These are phyloP conservation scores for Trichoderma endophyticum DNA, from an alignment of 2,329 filamentous ascomycete species.

Conservation along the genomic window DNA sequence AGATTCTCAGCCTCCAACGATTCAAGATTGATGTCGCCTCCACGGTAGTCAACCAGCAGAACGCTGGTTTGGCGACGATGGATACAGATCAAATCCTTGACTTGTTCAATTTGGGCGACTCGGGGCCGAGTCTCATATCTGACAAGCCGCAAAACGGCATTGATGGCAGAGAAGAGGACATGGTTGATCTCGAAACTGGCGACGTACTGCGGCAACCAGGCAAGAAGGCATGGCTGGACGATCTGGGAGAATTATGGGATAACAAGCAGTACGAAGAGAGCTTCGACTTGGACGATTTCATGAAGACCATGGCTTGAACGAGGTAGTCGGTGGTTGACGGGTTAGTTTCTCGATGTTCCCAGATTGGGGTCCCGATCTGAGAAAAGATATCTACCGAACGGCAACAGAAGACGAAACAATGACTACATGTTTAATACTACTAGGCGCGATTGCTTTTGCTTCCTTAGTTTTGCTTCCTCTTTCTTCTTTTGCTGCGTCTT, in stretches of 20 bases:
- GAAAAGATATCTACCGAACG: neutral
- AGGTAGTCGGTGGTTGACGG: neutral
- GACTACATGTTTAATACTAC: neutral
- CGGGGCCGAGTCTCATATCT: constrained; percentile 62
- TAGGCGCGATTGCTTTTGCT: neutral
- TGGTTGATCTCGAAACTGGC: constrained; percentile 89
- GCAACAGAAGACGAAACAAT: neutral
- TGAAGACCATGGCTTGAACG: constrained; percentile 79
- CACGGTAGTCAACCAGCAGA: constrained; percentile 98
- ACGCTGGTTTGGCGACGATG: constrained; percentile 91
- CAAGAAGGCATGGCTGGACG: constrained; percentile 93
- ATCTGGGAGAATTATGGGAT: constrained; percentile 94
- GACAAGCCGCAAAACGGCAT: constrained; percentile 57
- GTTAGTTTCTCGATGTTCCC: neutral
- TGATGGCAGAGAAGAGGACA: constrained; percentile 71
- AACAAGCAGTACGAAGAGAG: constrained; percentile 97
- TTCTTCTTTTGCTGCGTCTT: neutral
- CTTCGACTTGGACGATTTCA: constrained; percentile 91
- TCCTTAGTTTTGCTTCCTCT: neutral
- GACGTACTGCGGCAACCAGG: constrained; percentile 92
- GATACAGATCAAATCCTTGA: constrained; percentile 98
- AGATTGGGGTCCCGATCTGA: neutral
- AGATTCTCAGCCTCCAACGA: constrained; percentile 94
- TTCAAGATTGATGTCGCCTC: constrained; percentile 99
- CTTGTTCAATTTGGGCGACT: constrained; percentile 86